Base-by-base conservation (phyloP, 139 green algal genomes). In the Chlamydomonas sphaeroides region DNA sequence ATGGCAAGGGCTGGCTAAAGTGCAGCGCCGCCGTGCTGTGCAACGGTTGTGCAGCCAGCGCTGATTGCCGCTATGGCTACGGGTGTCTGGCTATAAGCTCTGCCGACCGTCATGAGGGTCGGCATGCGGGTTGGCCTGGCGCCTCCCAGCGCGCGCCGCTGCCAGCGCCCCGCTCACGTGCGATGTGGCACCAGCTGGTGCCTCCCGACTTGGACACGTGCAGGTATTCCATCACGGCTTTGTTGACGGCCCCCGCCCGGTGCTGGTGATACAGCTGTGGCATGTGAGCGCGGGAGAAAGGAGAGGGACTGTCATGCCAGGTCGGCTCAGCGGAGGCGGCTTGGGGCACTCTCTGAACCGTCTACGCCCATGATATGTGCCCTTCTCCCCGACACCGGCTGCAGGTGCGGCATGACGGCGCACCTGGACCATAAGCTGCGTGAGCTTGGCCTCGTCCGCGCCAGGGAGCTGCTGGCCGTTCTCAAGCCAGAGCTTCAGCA, bases 161-260 rank as follows among this genome's bases (percentile, higher is more conserved):
- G n/a, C n/a, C n/a, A n/a, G n/a, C n/a, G 21, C 20, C 2, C 25
- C 56, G 56, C 71, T 57, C 38, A 80, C 74, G 36, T 10, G 74
- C 74, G n/a, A 80, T 61, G 42, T 73, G 62, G 48, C 76, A 83
- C 76, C 62, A 74, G 45, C 32, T 74, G 42, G 76, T 83, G 1
- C 76, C 76, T 20, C 76, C 76, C 1, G 42, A 66, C 33, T 83
- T 83, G 42, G 62, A 74, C 0, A 83, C 32, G 33, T 83, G 76
- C 48, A 83, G 45, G 33, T 66, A 73, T 25, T 83, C 76, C 62
- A 73, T 73, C 32, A 53, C 23, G 7, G 33, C 63, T 21, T 83
- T 83, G 5, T 68, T 41, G 8, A 38, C 33, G 33, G 62, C 45
- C 26, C 76, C 76, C 23, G 56, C 0, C 6, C 62, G 76, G 62